Percentiles rank a stretch among this genome's conserved stretches.
These are phyloP conservation scores for Sclerotinia nivalis DNA, from an alignment of 2,329 filamentous ascomycete genomes.

Conservation along the genomic window DNA sequence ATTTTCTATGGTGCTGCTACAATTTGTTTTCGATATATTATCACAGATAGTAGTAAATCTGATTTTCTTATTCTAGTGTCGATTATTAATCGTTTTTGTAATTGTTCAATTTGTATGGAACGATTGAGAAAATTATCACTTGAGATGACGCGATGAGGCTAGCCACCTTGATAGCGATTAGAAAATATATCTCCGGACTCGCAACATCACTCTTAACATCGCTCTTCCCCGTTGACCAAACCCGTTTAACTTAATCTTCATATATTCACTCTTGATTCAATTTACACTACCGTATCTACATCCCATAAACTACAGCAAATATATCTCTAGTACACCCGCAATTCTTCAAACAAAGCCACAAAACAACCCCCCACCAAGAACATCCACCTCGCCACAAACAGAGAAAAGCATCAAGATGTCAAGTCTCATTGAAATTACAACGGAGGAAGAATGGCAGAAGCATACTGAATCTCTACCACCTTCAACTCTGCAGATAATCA, in stretches of 20 bases:
- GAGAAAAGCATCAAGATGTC: constrained; percentile 58
- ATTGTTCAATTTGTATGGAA: constrained; percentile 11
- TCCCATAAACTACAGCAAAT: neutral
- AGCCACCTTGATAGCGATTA: constrained; percentile 22
- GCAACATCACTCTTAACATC: neutral
- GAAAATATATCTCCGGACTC: constrained; percentile 22
- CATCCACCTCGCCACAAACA: constrained; percentile 15
- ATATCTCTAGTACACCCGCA: neutral
- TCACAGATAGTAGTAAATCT: neutral
- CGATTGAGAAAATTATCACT: constrained; percentile 15
- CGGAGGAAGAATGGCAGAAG: constrained; percentile 70
- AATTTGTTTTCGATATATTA: neutral
- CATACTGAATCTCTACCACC: constrained; percentile 66
- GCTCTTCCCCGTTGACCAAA: neutral
- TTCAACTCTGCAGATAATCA: constrained; percentile 76
- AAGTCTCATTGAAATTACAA: constrained; percentile 74
- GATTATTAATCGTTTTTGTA: constrained; percentile 25
- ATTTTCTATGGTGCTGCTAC: neutral
- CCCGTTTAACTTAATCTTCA: neutral
- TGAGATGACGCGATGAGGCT: constrained; percentile 24
- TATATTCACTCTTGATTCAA: neutral
- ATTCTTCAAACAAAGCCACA: neutral
- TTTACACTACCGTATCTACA: neutral
- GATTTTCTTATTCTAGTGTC: neutral
- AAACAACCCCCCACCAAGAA: constrained; percentile 17